Base-by-base conservation (phyloP, 441 rosid genomes). In the Theobroma grandiflorum region DNA sequence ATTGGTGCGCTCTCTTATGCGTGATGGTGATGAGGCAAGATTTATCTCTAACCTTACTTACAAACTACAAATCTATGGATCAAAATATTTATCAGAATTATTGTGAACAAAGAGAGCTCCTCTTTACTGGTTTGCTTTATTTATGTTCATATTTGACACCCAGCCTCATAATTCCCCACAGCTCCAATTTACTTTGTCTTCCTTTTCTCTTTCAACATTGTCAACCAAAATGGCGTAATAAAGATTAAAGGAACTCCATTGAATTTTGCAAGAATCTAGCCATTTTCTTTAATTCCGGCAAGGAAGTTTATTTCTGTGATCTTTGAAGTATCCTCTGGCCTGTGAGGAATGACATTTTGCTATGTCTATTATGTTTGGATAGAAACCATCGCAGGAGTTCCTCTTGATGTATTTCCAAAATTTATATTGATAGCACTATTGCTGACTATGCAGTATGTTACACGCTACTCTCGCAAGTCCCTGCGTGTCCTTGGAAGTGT, bases 1-100 rank as follows among this genome's bases (percentile, higher is more conserved):
- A 9, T 87, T 97, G 91, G 95, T 97, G 89, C 96, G 99, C 75
- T 94, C 98, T 67, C 99, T 97, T 80, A 97, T 97, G 99, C 98
- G 99, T 6, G 99, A 92, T 9, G 91, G 97, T 67, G 90, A 89
- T 70, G 85, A 91, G 96, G 98, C 86, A 89, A 83, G 89, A 72
- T 74, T 35, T 75, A 79, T 81, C 59, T 80, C 61, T 67, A 78
- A 70, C 70, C 64, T 79, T 75, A 53, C 77, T 66, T 76, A 14
- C 64, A 78, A 42, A 71, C 63, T 72, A 12, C 72, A 76, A 50
- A 63, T 82, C 61, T 78, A 38, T 31, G 26, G 26, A 35, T 78
- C 70, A 45, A 82, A 71, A 58, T 72, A 61, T 77, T 70, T 61
- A 16, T 66, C 37, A 35, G 15, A 74, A 74, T 42, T 40, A 20